Evolutionary conservation across 352 stramenopile genomes (phyloP).

Genomic region (Pythium phragmiticola): DNA sequence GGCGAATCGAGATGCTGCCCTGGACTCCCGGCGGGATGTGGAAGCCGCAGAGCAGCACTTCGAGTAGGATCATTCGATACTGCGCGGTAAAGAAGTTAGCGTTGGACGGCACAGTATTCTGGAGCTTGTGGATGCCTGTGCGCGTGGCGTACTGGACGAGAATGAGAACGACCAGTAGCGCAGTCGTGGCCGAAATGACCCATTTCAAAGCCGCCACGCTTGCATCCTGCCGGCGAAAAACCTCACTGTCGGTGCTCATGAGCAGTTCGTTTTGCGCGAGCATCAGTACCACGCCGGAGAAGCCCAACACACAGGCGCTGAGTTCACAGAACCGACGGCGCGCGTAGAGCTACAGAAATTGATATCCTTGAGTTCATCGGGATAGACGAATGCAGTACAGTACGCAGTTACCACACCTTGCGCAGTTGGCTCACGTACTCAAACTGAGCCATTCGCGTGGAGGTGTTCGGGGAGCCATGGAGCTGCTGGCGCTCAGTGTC

Average conservation of each 20-base stretch:
- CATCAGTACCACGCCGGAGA: conserved; percentile 62
- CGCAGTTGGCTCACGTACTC: conserved; percentile 38
- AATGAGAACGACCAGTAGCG: conserved; percentile 43
- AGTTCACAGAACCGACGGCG: conserved; percentile 49
- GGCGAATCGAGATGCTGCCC: conserved; percentile 40
- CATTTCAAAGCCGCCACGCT: conserved; percentile 40
- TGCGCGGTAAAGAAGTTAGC: conserved; percentile 30
- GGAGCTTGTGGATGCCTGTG: conserved; percentile 48
- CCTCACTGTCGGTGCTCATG: conserved; percentile 13
- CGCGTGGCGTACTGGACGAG: conserved; percentile 50
- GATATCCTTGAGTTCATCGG: neutral
- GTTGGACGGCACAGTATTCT: conserved; percentile 39
- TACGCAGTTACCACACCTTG: conserved; percentile 16
- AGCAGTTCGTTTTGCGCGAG: conserved; percentile 66
- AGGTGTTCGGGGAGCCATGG: conserved; percentile 38
- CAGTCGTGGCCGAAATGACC: conserved; percentile 34
- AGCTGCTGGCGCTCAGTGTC: conserved; percentile 61
- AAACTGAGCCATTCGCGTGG: conserved; percentile 11
- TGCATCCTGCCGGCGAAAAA: neutral
- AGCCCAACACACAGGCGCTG: conserved; percentile 40
- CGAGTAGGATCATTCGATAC: conserved; percentile 40
- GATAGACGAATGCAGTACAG: neutral
- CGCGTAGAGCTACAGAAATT: conserved; percentile 44
- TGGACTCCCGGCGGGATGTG: conserved; percentile 53
- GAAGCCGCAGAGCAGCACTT: conserved; percentile 63